A percentile compares a stretch with the other conserved stretches of the same genome.
Evolutionary conservation across 2,329 filamentous ascomycete genomes (phyloP).

Genomic region (Didymellaceae sp.): DNA sequence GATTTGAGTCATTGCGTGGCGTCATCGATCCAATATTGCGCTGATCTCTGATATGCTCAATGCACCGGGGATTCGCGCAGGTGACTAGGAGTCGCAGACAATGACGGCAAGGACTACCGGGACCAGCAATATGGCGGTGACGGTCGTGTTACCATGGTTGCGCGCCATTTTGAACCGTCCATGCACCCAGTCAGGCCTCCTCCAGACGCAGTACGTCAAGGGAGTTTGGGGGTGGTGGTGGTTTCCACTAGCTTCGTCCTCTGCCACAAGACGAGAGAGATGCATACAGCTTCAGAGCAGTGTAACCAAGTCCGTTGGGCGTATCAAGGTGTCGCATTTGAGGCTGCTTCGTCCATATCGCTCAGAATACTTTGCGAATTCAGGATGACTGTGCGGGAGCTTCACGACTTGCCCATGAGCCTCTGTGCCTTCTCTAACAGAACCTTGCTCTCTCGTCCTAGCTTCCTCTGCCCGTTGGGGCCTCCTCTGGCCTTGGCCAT

Average conservation of each 20-base stretch:
- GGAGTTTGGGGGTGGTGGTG: neutral
- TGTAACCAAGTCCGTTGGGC: neutral
- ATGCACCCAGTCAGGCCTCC: conserved; percentile 1
- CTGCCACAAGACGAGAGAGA: neutral
- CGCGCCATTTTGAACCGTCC: conserved; percentile 1
- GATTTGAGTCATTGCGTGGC: neutral
- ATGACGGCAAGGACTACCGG: neutral
- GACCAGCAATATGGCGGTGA: conserved; percentile 8
- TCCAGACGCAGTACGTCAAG: neutral
- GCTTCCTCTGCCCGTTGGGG: conserved; percentile 74
- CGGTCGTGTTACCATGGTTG: conserved; percentile 10
- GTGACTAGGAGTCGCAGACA: conserved; percentile 3
- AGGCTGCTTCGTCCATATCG: neutral
- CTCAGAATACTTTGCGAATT: neutral
- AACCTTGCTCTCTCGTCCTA: conserved; percentile 80
- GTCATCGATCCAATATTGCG: neutral
- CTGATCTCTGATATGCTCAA: neutral
- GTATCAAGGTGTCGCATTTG: neutral
- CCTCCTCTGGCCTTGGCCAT: conserved; percentile 70
- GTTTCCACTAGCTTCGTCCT: neutral
- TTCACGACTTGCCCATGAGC: conserved; percentile 61
- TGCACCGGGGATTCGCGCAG: neutral
- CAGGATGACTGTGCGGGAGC: neutral
- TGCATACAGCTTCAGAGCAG: neutral
- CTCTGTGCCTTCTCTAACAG: conserved; percentile 79